These are phyloP conservation scores for Aurantiochytrium sp. DNA, from an alignment of 108 stramenopile genomes.

Conservation along the genomic window DNA sequence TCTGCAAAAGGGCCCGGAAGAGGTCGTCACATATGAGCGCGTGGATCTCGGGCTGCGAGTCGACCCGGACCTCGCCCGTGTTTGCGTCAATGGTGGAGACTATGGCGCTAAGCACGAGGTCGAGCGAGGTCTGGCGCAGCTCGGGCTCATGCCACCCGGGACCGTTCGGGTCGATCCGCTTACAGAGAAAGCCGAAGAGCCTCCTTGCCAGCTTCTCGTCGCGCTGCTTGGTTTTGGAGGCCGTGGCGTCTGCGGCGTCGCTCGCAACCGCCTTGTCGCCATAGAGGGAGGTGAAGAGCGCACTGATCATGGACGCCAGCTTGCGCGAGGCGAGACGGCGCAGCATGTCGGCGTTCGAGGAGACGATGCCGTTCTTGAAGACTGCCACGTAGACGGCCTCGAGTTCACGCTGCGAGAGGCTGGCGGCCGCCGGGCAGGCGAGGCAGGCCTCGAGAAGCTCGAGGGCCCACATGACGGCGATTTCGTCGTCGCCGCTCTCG, in stretches of 20 bases:
- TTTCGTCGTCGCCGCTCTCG: constrained; percentile 20
- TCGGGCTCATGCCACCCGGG: not conserved
- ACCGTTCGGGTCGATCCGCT: not conserved
- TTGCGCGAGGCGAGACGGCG: not conserved
- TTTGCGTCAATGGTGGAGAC: not conserved
- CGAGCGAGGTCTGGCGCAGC: not conserved
- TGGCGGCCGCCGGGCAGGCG: not conserved
- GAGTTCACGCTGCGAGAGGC: not conserved
- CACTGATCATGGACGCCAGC: not conserved
- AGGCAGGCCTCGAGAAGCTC: constrained; percentile 17
- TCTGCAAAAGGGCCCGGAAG: constrained; percentile 15
- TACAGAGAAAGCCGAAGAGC: not conserved
- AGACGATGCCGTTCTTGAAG: constrained; percentile 7
- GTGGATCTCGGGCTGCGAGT: constrained; percentile 4
- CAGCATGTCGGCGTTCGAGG: not conserved
- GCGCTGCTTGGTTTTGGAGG: not conserved
- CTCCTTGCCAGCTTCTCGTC: not conserved
- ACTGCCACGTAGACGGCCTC: constrained; percentile 1
- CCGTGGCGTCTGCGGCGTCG: not conserved
- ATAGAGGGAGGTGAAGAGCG: not conserved
- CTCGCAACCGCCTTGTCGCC: not conserved
- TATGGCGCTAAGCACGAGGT: not conserved
- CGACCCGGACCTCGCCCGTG: not conserved
- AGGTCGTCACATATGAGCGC: not conserved
- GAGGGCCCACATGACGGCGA: constrained; percentile 14